phyloP scores from a whole-genome alignment of 306 rosid species.

The Vigna mungo region DNA sequence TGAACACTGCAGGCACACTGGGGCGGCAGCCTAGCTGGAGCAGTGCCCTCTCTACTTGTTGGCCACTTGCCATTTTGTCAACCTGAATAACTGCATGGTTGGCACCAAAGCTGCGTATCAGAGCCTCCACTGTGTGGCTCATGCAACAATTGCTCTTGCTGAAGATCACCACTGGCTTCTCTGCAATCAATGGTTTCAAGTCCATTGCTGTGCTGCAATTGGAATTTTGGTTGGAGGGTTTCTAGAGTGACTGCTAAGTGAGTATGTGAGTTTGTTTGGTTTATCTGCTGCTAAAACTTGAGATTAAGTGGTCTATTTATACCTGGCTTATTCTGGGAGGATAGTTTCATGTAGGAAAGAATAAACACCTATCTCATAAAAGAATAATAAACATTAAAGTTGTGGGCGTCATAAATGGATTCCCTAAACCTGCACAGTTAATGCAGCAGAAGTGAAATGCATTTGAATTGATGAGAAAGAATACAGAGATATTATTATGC shows the following conservation, averaged over 20 bases:
- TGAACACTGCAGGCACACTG: constrained; percentile 73
- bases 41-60: constrained; percentile 59
- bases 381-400: constrained; percentile 45
- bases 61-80: constrained; percentile 62
- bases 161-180: constrained; percentile 80
- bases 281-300: constrained; percentile 45
- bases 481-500: not conserved
- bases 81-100: constrained; percentile 57
- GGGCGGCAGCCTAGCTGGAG: constrained; percentile 61
- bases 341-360: constrained; percentile 39
- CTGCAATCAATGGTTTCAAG: constrained; percentile 58
- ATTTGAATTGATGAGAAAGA: not conserved
- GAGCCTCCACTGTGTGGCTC: constrained; percentile 57
- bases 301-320: constrained; percentile 54
- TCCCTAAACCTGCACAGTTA: constrained; percentile 37
- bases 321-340: constrained; percentile 43
- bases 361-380: constrained; percentile 43
- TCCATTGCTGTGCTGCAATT: constrained; percentile 58
- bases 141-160: constrained; percentile 68
- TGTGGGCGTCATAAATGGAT: constrained; percentile 38
- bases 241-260: not conserved
- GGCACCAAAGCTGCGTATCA: constrained; percentile 64
- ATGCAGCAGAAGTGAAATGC: not conserved
- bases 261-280: not conserved
- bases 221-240: not conserved